Evolutionary conservation across 1,284 basidiomycete species (phyloP).

Genomic region (Irpex lacteus): DNA sequence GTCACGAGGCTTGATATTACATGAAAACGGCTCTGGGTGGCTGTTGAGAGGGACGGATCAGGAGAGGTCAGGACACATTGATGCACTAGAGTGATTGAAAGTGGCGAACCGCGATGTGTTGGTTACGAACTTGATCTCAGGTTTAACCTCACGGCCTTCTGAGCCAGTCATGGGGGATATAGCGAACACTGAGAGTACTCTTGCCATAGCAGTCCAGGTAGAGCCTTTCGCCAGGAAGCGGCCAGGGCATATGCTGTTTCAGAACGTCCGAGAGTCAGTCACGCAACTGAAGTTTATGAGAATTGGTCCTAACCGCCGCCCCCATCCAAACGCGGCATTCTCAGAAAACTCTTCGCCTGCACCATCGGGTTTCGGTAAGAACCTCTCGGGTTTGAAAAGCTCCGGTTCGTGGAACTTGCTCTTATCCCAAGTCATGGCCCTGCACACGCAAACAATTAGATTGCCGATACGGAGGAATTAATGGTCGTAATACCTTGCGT

Average conservation of each 20-base stretch:
- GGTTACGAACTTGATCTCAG: background rate
- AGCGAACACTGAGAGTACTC: constrained; percentile 17
- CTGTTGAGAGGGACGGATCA: background rate
- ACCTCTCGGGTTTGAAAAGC: constrained; percentile 7
- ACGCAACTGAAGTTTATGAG: background rate
- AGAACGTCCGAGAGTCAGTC: background rate
- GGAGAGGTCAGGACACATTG: too few relatives aligned
- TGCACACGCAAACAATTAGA: background rate
- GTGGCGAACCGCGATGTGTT: constrained; percentile 1
- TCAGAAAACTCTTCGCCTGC: constrained; percentile 1
- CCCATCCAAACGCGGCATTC: constrained; percentile 9
- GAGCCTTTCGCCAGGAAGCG: constrained; percentile 17
- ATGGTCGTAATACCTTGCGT: constrained; percentile 5
- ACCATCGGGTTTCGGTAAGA: constrained; percentile 4
- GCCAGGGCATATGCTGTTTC: constrained; percentile 18
- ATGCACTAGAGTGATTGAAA: too few relatives aligned
- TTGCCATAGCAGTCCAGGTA: constrained; percentile 18
- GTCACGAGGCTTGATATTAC: background rate
- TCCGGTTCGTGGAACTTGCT: constrained; percentile 1
- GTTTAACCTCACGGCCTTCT: background rate
- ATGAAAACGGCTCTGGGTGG: background rate
- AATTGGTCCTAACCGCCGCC: constrained; percentile 1
- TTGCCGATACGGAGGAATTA: constrained; percentile 11
- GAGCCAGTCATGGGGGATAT: constrained; percentile 15
- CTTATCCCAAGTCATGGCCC: constrained; percentile 2